Base-by-base conservation (phyloP, 2,329 filamentous ascomycete species). In the Aspergillus hiratsukae region DNA sequence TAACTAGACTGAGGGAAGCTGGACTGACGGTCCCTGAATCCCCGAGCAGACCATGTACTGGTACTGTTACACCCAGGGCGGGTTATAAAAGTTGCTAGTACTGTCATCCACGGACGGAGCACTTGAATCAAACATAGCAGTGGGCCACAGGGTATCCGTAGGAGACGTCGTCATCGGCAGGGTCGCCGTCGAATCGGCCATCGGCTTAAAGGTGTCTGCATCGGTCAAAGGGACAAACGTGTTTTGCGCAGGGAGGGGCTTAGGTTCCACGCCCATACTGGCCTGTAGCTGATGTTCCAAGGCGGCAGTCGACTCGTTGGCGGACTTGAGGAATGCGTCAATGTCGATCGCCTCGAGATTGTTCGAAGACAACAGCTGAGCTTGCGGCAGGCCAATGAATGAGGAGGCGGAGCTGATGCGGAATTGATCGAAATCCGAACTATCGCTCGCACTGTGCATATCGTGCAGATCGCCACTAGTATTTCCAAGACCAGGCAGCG, bases 391-490 rank as follows among this genome's bases (percentile, higher is more conserved):
- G 27, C 73, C 72, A 37, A 72, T 71, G 61, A 75, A 75, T 23
- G 75, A 77, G 27, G 75, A 76, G 2, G 75, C 72, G 41, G 75
- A 75, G 62, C 74, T 77, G 55, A 73, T 52, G 37, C 73, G 74
- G 58, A 72, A 72, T 31, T 74, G 69, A 50, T 76, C 74, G 54
- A 75, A 67, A 56, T 75, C 72, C 14, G 73, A 74, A 17, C 66
- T 64, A 59, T 78, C 75, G 58, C 75, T 77, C 45, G 71, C 66
- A 56, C 74, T 77, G 65, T 70, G 71, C 31, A 72, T 62, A 51
- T 77, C 72, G 50, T 72, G 70, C 52, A 72, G 61, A 58, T 75
- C 68, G 61, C 65, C 64, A 48, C 62, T 62, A 48, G 64, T 55
- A 37, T 63, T 60, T 23, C 64, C 68, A 29, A 72, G 56, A 23